Base-by-base conservation (phyloP, 371 early-diverging fungal species). In the Mucor piriformis region DNA sequence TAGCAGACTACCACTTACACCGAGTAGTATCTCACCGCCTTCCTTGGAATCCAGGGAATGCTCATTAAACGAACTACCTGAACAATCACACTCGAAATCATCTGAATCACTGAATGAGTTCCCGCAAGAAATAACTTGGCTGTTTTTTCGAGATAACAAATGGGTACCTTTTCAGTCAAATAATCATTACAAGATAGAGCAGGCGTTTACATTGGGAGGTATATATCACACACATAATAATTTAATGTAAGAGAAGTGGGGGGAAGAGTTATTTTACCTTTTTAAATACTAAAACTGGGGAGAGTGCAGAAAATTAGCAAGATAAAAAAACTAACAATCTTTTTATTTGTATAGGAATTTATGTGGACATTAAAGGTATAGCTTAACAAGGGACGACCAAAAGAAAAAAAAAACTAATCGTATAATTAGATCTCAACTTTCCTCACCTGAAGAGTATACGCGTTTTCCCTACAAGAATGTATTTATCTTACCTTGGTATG, bases 171-270 rank as follows among this genome's bases (percentile, higher is more conserved):
- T 79, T 49, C 74, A 79, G 52, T 69, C 63, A 23, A 76, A 70
- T 24, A 79, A 79, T 35, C 80, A 79, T 48, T 64, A 64, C 32
- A 76, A 74, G 50, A 79, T 79, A 57, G 80, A 79, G 43, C 80
- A 79, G 33, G 80, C 77, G 7, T 79, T 79, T 46, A 79, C 80
- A 11, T 64, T 79, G 50, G 80, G 80, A 59, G 80, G 79, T 78
- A 78, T 49, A 42, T 40, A 24, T 46, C 46, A 46, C 20, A 8
- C 21, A 10, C 16, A 8, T 21, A 20, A 55, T 12, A 33, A 15
- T 20, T 12, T 42, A 42, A 42, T 42, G 42, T 42, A 42, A 42
- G 42, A 42, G 42, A n/a, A 42, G 42, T 18, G 42, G 8, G 42
- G 4, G 42, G n/a, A 16, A 38, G 38, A 38, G 38, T 33, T 5